These are phyloP conservation scores for Solanum microdontum DNA, from an alignment of 257 asterid genomes.

Conservation along the genomic window DNA sequence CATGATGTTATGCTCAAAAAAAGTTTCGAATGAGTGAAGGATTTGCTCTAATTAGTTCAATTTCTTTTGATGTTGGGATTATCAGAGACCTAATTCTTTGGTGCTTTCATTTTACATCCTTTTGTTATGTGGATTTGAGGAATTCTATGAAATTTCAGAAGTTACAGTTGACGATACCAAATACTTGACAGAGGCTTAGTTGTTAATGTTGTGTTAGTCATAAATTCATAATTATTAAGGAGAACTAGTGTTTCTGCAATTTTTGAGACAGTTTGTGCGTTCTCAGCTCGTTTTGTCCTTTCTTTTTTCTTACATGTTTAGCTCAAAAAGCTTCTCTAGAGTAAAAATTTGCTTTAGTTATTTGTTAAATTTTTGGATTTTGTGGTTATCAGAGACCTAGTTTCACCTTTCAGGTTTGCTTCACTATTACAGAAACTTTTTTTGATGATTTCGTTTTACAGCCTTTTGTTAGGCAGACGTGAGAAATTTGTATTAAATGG, in stretches of 20 bases:
- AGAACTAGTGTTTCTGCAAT: not conserved
- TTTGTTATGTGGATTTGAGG: not conserved
- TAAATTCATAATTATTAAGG: not conserved
- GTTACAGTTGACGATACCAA: not conserved
- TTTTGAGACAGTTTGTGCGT: not conserved
- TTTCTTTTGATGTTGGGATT: not conserved
- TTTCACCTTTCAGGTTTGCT: not conserved
- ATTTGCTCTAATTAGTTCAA: not conserved
- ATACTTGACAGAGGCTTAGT: not conserved
- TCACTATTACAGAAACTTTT: not conserved
- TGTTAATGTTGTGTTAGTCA: not conserved
- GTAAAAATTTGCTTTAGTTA: not conserved
- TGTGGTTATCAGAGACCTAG: not conserved
- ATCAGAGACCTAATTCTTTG: not conserved
- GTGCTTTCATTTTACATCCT: not conserved
- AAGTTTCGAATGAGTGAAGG: not conserved
- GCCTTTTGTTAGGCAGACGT: not conserved
- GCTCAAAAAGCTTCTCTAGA: not conserved
- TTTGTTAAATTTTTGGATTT: not conserved
- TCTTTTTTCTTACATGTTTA: not conserved
- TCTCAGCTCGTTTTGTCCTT: not conserved
- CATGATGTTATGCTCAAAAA: not conserved
- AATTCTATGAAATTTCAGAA: not conserved
- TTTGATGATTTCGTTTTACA: not conserved
- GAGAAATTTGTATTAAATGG: not conserved